Evolutionary conservation across 2,329 filamentous ascomycete species (phyloP).

Genomic region (Hortaea sp.): DNA sequence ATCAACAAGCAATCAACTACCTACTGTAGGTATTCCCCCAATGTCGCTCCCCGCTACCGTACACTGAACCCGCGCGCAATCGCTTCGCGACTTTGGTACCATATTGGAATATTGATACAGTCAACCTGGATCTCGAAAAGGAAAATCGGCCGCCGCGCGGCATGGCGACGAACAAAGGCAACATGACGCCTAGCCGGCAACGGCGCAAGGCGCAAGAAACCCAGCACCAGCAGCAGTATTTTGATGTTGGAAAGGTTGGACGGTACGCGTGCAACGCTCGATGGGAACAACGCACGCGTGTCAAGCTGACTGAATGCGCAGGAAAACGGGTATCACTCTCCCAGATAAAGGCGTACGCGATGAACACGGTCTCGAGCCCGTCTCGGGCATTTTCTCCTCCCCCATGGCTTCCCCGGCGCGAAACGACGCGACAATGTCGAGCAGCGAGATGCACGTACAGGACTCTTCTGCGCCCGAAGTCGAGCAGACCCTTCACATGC

Average conservation of each 20-base stretch:
- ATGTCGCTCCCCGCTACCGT: no score
- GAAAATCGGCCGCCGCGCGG: constrained; percentile 18
- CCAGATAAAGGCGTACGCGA: constrained; percentile 72
- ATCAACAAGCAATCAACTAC: no score
- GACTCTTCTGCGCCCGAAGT: constrained; percentile 48
- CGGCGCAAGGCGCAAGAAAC: constrained; percentile 18
- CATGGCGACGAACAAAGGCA: constrained; percentile 14
- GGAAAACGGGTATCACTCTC: constrained; percentile 81
- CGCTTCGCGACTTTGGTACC: background rate
- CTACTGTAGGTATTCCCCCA: no score
- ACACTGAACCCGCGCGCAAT: background rate
- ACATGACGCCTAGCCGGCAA: constrained; percentile 12
- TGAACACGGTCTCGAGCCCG: constrained; percentile 82
- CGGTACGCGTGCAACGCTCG: constrained; percentile 12
- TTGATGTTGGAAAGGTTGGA: constrained; percentile 26
- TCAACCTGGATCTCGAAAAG: constrained; percentile 19
- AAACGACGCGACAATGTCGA: constrained; percentile 14
- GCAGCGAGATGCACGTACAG: constrained; percentile 45
- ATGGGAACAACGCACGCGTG: background rate
- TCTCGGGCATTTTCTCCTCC: constrained; percentile 82
- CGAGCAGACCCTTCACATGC: constrained; percentile 29
- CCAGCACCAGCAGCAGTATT: constrained; percentile 15
- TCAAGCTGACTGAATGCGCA: constrained; percentile 29
- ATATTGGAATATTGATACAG: background rate
- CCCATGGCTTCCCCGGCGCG: constrained; percentile 53